phyloP scores from a whole-genome alignment of 257 asterid species.

The Scutellaria barbata region DNA sequence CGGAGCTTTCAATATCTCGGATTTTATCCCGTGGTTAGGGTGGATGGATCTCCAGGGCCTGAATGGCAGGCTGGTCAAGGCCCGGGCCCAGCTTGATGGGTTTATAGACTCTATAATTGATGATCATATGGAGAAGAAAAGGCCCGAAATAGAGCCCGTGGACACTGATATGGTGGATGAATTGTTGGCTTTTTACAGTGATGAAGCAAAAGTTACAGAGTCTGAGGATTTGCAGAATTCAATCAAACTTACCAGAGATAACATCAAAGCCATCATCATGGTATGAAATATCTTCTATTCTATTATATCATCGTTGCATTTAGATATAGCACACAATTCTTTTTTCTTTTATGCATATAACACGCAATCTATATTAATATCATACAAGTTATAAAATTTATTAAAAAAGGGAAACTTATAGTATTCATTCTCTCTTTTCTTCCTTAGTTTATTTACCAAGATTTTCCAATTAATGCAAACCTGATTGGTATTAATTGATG shows the following conservation, averaged over 20 bases:
- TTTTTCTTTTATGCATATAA: not conserved
- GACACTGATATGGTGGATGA: constrained; percentile 92
- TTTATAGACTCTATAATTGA: constrained; percentile 74
- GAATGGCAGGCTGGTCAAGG: constrained; percentile 49
- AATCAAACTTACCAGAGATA: constrained; percentile 61
- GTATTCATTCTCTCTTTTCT: too few relatives aligned
- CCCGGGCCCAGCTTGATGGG: constrained; percentile 74
- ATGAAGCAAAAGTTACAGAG: constrained; percentile 49
- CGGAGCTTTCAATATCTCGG: constrained; percentile 82
- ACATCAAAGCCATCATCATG: constrained; percentile 92
- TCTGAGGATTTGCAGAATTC: constrained; percentile 75
- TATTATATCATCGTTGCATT: too few relatives aligned
- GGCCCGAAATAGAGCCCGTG: constrained; percentile 31
- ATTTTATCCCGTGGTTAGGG: constrained; percentile 68
- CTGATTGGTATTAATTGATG: constrained; percentile 25
- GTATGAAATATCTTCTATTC: constrained; percentile 40
- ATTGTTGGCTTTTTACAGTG: constrained; percentile 72
- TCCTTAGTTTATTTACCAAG: not conserved
- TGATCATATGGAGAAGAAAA: constrained; percentile 61
- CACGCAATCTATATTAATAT: too few relatives aligned
- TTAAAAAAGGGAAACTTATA: too few relatives aligned
- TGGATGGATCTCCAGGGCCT: constrained; percentile 78
- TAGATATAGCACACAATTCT: not conserved
- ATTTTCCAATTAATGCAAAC: not conserved
- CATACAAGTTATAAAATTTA: too few relatives aligned